Conservation (phyloP, 371 early-diverging fungal species). For the Syncephalis fuscata region DNA sequence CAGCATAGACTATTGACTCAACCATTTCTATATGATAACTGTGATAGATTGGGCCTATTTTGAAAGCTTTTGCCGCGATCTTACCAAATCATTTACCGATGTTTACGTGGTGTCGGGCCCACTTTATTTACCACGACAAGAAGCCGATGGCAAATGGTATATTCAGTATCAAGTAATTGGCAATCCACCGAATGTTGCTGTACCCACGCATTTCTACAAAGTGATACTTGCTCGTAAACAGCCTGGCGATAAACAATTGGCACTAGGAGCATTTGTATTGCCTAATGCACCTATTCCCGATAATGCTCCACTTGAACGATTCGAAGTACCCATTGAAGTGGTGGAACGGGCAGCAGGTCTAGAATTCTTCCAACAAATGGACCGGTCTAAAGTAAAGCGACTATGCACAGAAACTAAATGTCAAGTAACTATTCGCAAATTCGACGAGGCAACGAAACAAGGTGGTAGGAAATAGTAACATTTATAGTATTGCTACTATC, state of each 20-base stretch:
- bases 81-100: constrained; percentile 41
- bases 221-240: constrained; percentile 39
- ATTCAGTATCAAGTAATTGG: constrained; percentile 85
- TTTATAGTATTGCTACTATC: no score
- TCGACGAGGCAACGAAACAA: no score
- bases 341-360: constrained; percentile 65
- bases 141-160: constrained; percentile 42
- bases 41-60: constrained; percentile 49
- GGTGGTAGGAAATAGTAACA: no score
- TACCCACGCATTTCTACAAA: constrained; percentile 90
- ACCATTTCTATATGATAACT: constrained; percentile 8
- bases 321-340: constrained; percentile 57
- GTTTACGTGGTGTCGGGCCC: constrained; percentile 72
- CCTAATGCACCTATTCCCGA: constrained; percentile 66
- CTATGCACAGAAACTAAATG: constrained; percentile 11
- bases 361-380: constrained; percentile 51
- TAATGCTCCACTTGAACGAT: constrained; percentile 40
- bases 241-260: constrained; percentile 17
- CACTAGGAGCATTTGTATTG: constrained; percentile 62
- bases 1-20: no score
- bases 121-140: constrained; percentile 54
- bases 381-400: constrained; percentile 18
- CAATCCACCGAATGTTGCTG: constrained; percentile 71
- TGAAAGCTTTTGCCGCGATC: constrained; percentile 50
- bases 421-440: no score